Conservation (phyloP, 768 basidiomycete genomes). For the Boletus fagicola region DNA sequence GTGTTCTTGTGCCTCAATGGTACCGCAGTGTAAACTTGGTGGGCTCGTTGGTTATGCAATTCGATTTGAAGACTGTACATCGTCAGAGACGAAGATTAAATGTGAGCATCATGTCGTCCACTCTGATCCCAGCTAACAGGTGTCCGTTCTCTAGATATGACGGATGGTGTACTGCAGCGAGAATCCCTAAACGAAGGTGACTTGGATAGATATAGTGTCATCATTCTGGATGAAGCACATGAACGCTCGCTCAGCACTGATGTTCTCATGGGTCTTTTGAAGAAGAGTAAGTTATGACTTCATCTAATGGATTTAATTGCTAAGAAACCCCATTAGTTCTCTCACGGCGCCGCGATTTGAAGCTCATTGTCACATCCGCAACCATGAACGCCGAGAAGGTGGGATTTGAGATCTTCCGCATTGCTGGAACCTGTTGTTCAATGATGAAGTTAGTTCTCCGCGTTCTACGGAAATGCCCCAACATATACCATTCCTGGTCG, state of each 20-base stretch:
- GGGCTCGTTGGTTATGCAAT: constrained; percentile 94
- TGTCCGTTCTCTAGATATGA: constrained; percentile 71
- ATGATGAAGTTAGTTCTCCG: constrained; percentile 72
- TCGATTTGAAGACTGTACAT: constrained; percentile 97
- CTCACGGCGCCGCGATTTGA: constrained; percentile 87
- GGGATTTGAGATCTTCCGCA: constrained; percentile 4
- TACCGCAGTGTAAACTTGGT: constrained; percentile 77
- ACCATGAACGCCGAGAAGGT: constrained; percentile 99
- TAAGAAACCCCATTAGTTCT: constrained; percentile 49
- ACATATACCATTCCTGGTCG: constrained; percentile 92
- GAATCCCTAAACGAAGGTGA: constrained; percentile 99
- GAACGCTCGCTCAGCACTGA: constrained; percentile 97
- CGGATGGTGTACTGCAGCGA: constrained; percentile 96
- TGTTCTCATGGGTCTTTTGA: constrained; percentile 93
- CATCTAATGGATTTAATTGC: neutral
- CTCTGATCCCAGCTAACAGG: neutral
- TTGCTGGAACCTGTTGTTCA: neutral
- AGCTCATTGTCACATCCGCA: constrained; percentile 96
- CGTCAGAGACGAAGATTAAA: constrained; percentile 93
- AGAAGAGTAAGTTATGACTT: constrained; percentile 68
- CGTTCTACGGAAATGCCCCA: constrained; percentile 93
- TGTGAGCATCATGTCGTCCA: constrained; percentile 50
- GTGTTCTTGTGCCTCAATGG: constrained; percentile 4
- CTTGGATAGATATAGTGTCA: constrained; percentile 91
- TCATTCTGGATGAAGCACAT: constrained; percentile 99